A percentile compares a stretch with the other conserved stretches of the same genome.
These are phyloP conservation scores for Herpetomonas samuelpessoai DNA, from an alignment of 208 protist species.

Conservation along the genomic window DNA sequence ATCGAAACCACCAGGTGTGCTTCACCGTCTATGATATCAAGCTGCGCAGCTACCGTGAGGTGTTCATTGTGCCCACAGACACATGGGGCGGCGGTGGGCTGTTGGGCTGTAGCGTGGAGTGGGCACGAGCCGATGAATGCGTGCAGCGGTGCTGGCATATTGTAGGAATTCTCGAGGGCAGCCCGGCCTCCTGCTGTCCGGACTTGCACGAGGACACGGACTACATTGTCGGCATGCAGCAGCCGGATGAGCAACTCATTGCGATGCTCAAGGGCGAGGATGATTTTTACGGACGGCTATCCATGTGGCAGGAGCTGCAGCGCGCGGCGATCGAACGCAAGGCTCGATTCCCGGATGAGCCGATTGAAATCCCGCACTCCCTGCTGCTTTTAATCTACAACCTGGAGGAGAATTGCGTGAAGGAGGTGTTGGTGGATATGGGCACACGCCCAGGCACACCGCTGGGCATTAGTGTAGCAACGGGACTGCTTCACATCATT, in stretches of 20 bases:
- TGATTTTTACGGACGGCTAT: conserved; percentile 65
- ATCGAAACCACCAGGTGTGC: conserved; percentile 31
- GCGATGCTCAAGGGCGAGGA: conserved; percentile 57
- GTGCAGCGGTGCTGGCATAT: conserved; percentile 57
- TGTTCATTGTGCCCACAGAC: conserved; percentile 29
- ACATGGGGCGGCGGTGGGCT: conserved; percentile 55
- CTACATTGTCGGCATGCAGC: conserved; percentile 89
- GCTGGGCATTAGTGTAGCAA: conserved; percentile 68
- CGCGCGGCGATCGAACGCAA: conserved; percentile 27
- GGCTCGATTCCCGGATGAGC: conserved; percentile 14
- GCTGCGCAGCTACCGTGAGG: conserved; percentile 51
- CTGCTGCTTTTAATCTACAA: conserved; percentile 79
- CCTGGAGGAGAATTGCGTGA: conserved; percentile 54
- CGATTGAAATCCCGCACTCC: conserved; percentile 37
- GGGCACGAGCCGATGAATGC: conserved; percentile 32
- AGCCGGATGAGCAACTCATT: conserved; percentile 45
- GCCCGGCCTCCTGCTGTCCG: conserved; percentile 38
- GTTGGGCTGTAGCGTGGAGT: conserved; percentile 87
- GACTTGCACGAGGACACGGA: conserved; percentile 54
- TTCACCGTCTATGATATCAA: conserved; percentile 75
- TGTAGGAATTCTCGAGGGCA: conserved; percentile 52
- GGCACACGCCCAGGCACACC: conserved; percentile 35
- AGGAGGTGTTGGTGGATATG: conserved; percentile 74
- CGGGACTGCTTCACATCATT: conserved; percentile 68
- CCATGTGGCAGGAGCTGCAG: conserved; percentile 57